Conservation (phyloP, 2,329 filamentous ascomycete species). For the Alternaria ventricosa region DNA sequence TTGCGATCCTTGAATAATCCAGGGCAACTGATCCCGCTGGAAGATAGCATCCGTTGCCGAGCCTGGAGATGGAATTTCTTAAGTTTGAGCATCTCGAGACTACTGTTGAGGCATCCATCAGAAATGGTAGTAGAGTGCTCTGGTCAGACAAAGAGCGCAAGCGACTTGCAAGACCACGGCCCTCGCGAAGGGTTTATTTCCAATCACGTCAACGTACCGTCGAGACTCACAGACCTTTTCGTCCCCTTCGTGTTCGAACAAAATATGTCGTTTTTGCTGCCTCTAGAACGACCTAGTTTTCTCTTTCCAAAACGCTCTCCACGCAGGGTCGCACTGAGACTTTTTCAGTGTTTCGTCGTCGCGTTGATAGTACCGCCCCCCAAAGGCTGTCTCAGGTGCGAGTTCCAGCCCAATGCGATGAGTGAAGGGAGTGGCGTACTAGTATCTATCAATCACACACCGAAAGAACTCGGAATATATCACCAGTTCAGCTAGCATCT, state of each 20-base stretch:
- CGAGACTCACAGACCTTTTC: neutral
- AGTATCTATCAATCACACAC: neutral
- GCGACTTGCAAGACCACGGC: neutral
- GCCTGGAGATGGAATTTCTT: neutral
- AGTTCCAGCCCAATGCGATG: neutral
- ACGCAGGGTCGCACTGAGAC: neutral
- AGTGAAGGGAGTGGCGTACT: neutral
- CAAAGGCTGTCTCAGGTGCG: neutral
- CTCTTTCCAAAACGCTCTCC: neutral
- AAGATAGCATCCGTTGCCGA: neutral
- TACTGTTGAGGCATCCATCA: neutral
- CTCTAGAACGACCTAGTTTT: neutral
- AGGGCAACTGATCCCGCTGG: neutral
- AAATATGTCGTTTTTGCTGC: neutral
- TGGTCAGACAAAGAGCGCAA: neutral
- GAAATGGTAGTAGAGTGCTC: neutral
- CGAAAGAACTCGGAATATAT: neutral
- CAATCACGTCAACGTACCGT: neutral
- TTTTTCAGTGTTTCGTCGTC: neutral
- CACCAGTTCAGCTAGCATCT: neutral
- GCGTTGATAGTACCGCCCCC: neutral
- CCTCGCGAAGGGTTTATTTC: neutral
- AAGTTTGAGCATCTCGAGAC: neutral
- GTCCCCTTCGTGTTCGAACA: neutral
- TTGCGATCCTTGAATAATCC: neutral